phyloP scores from a whole-genome alignment of 805 yeast species.

The Candida adriatica region DNA sequence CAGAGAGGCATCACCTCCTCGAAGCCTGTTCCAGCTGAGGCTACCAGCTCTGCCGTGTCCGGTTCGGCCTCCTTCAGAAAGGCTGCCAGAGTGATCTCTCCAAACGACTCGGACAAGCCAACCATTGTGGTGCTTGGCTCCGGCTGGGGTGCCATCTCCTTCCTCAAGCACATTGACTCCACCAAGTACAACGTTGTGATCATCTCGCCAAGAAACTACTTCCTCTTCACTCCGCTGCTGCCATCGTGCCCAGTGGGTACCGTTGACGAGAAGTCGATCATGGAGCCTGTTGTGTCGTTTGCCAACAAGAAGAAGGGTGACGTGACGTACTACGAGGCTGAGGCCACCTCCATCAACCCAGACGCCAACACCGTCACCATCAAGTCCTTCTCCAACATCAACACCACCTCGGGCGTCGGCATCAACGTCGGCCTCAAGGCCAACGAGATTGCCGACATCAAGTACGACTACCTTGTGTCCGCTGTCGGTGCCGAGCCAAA shows the following conservation, averaged over 20 bases:
- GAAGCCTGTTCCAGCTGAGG: slow-evolving; percentile 3
- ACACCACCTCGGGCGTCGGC: slow-evolving; percentile 27
- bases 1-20: slow-evolving; percentile 10
- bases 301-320: slow-evolving; percentile 75
- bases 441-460: slow-evolving; percentile 37
- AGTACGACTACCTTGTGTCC: slow-evolving; percentile 77
- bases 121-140: slow-evolving; percentile 66
- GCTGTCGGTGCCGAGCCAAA: slow-evolving; percentile 95
- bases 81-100: slow-evolving; percentile 31
- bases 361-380: slow-evolving; percentile 61
- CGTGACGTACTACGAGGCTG: slow-evolving; percentile 82
- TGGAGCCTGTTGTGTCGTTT: slow-evolving; percentile 88
- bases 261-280: slow-evolving; percentile 80
- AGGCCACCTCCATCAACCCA: slow-evolving; percentile 80
- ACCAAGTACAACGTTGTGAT: slow-evolving; percentile 83
- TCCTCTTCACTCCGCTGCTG: slow-evolving; percentile 85
- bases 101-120: slow-evolving; percentile 29
- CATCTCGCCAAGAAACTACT: slow-evolving; percentile 89
- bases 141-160: slow-evolving; percentile 93
- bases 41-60: slow-evolving; percentile 15
- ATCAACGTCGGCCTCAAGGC: slow-evolving; percentile 28
- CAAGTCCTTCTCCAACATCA: slow-evolving; percentile 35
- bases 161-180: slow-evolving; percentile 79
- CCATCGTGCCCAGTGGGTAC: slow-evolving; percentile 95
- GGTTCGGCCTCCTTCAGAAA: slow-evolving; percentile 33